phyloP scores from a whole-genome alignment of 106 monocot species.

The Amphibolis antarctica region DNA sequence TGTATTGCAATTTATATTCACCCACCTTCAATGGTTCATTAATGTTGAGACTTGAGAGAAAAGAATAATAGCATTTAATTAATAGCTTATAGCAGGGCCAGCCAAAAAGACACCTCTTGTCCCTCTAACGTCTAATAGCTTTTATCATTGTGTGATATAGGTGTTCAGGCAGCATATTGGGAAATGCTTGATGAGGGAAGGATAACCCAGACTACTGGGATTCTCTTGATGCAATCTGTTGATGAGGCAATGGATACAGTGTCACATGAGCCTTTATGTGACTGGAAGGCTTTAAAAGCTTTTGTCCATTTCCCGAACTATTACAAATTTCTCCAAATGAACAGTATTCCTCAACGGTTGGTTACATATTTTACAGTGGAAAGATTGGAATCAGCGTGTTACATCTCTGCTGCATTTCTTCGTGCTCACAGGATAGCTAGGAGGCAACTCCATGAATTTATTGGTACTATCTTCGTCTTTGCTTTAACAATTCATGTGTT shows the following conservation, averaged over 20 bases:
- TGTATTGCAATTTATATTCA: no score
- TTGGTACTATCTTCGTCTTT: slow-evolving; percentile 39
- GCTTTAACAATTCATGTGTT: background rate
- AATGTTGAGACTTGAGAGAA: no score
- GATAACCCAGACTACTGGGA: slow-evolving; percentile 68
- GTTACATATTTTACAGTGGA: slow-evolving; percentile 87
- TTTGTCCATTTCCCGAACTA: slow-evolving; percentile 77
- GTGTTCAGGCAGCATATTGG: slow-evolving; percentile 97
- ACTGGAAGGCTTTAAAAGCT: slow-evolving; percentile 79
- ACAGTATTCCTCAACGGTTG: slow-evolving; percentile 49
- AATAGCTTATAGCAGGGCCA: no score
- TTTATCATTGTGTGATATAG: slow-evolving; percentile 20
- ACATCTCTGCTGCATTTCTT: slow-evolving; percentile 89
- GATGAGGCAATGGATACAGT: slow-evolving; percentile 95
- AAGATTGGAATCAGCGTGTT: slow-evolving; percentile 82
- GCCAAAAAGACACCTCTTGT: no score
- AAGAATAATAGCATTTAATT: no score
- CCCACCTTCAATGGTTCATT: no score
- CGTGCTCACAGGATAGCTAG: slow-evolving; percentile 90
- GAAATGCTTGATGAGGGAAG: slow-evolving; percentile 96
- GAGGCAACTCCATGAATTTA: slow-evolving; percentile 85
- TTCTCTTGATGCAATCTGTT: slow-evolving; percentile 76
- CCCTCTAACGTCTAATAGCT: no score
- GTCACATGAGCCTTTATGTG: slow-evolving; percentile 58
- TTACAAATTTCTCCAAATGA: slow-evolving; percentile 68